Conservation (phyloP, 1,139 yeast species). For the Blastobotrys capitulatus region DNA sequence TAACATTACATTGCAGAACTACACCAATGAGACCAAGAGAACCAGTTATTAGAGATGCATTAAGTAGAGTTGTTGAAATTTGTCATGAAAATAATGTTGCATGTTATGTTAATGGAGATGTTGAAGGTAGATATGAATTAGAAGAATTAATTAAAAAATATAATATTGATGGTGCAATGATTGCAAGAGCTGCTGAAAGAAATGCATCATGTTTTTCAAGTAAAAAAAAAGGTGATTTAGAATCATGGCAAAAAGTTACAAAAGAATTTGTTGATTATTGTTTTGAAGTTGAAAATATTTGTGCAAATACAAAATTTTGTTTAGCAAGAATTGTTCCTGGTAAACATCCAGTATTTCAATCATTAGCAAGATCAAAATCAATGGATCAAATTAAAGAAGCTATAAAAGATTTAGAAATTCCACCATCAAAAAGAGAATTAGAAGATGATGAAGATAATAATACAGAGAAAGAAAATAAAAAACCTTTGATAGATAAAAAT, state of each 20-base stretch:
- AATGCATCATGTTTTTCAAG: conserved; percentile 71
- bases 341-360: conserved; percentile 54
- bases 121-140: conserved; percentile 53
- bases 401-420: not conserved
- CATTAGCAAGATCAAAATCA: conserved; percentile 52
- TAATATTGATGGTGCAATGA: conserved; percentile 78
- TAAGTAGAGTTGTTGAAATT: conserved; percentile 55
- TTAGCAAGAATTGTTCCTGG: conserved; percentile 77
- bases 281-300: conserved; percentile 50
- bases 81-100: conserved; percentile 63
- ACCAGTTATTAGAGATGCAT: conserved; percentile 57
- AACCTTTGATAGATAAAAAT: not conserved
- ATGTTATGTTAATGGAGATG: conserved; percentile 76
- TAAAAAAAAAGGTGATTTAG: conserved; percentile 30
- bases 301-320: conserved; percentile 76
- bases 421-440: not conserved
- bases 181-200: conserved; percentile 83
- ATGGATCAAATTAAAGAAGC: conserved; percentile 39
- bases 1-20: conserved; percentile 90
- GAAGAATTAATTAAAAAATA: conserved; percentile 46
- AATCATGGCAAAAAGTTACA: conserved; percentile 51
- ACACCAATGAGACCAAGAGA: conserved; percentile 87
- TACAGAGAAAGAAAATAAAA: not conserved
- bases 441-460: not conserved
- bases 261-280: conserved; percentile 56